Percentiles rank a stretch among this genome's conserved stretches.
Conservation (phyloP, 768 basidiomycete genomes). For the Naganishia friedmannii region DNA sequence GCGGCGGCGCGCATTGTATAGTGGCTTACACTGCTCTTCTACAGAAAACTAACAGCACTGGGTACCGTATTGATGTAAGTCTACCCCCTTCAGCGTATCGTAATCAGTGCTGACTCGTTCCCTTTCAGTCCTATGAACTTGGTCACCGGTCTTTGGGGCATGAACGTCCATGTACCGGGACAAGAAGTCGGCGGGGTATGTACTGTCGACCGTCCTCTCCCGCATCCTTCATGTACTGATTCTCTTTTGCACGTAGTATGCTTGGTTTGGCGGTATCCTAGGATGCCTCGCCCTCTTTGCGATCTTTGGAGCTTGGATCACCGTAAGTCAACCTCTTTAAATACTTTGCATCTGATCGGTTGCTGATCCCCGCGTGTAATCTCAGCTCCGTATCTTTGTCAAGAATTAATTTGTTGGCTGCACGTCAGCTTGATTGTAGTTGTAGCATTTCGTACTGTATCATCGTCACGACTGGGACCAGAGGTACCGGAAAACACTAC, state of each 20-base stretch:
- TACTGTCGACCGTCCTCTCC: conserved; percentile 13
- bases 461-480: neutral
- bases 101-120: neutral
- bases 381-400: conserved; percentile 31
- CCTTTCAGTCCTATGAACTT: conserved; percentile 60
- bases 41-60: conserved; percentile 80
- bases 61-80: conserved; percentile 97
- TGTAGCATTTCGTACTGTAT: neutral
- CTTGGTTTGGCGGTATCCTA: conserved; percentile 87
- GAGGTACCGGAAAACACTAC: neutral
- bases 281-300: conserved; percentile 77
- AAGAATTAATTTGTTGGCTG: conserved; percentile 8
- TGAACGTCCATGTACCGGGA: conserved; percentile 92
- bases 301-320: conserved; percentile 60
- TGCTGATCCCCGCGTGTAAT: neutral
- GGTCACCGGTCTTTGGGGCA: conserved; percentile 95
- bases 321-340: conserved; percentile 36
- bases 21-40: neutral
- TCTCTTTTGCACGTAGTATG: conserved; percentile 55
- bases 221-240: neutral
- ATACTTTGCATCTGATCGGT: neutral
- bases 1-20: neutral
- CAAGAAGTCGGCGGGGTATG: conserved; percentile 54
- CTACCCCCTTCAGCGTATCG: conserved; percentile 38
- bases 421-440: neutral